phyloP scores from a whole-genome alignment of 805 yeast species.

The Clavispora asparagi region DNA sequence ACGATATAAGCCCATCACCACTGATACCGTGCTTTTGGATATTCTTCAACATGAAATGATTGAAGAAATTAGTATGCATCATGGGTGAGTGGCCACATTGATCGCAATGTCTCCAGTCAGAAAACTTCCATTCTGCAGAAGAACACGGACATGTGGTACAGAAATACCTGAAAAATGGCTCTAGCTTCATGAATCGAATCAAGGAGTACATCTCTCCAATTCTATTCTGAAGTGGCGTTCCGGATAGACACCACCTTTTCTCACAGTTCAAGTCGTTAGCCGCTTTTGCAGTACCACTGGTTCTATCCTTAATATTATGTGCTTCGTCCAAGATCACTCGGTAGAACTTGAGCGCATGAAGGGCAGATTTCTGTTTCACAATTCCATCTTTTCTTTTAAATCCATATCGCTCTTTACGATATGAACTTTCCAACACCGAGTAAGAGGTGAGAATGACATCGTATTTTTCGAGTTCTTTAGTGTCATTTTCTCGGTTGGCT shows the following conservation, averaged over 20 bases:
- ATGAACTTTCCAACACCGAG: conserved; percentile 85
- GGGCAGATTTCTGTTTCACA: conserved; percentile 67
- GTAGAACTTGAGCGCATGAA: conserved; percentile 73
- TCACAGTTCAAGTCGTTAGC: conserved; percentile 68
- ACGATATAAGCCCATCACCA: conserved; percentile 76
- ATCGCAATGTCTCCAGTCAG: conserved; percentile 80
- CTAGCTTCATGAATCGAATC: conserved; percentile 74
- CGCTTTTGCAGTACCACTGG: conserved; percentile 89
- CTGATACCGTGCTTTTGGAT: conserved; percentile 81
- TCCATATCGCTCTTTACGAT: conserved; percentile 77
- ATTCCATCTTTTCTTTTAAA: conserved; percentile 66
- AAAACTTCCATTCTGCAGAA: conserved; percentile 78
- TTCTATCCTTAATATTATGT: conserved; percentile 93
- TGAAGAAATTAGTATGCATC: conserved; percentile 93
- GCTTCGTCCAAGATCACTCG: conserved; percentile 94
- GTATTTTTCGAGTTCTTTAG: conserved; percentile 51
- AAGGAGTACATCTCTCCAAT: conserved; percentile 95
- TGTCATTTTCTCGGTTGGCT: conserved; percentile 59
- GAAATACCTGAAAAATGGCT: conserved; percentile 84
- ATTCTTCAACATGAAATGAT: conserved; percentile 91
- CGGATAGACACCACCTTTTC: conserved; percentile 88
- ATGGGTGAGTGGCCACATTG: conserved; percentile 86
- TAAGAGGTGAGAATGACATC: conserved; percentile 91
- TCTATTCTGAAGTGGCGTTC: conserved; percentile 94
- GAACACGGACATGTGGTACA: conserved; percentile 91